These are phyloP conservation scores for Gynandropsis gynandra DNA, from an alignment of 345 rosid species.

Conservation along the genomic window DNA sequence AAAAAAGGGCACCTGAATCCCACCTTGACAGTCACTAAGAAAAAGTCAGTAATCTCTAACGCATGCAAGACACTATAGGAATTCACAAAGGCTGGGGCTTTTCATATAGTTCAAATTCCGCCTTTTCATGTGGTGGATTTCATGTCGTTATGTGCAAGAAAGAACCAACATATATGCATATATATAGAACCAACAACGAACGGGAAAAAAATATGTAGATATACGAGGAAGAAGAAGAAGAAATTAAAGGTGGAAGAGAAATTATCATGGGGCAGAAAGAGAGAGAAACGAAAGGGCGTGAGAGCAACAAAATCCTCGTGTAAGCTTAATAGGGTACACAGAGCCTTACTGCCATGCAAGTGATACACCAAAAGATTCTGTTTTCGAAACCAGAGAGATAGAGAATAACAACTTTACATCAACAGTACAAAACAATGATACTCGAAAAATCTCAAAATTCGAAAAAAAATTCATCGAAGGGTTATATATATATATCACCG, in stretches of 20 bases:
- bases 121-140: constrained; percentile 19
- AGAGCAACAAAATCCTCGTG: constrained; percentile 53
- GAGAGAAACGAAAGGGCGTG: constrained; percentile 16
- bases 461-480: background rate
- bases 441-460: constrained; percentile 18
- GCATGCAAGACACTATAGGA: constrained; percentile 10
- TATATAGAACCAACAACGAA: no score
- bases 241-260: constrained; percentile 12
- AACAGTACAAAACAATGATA: background rate
- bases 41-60: constrained; percentile 20
- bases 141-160: constrained; percentile 26
- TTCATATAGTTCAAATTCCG: constrained; percentile 2
- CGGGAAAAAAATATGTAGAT: constrained; percentile 5
- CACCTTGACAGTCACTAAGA: constrained; percentile 26
- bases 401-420: constrained; percentile 15
- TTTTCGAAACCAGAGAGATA: constrained; percentile 15
- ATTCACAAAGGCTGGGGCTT: background rate
- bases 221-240: constrained; percentile 1
- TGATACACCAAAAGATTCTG: constrained; percentile 23
- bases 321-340: constrained; percentile 42
- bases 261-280: constrained; percentile 16
- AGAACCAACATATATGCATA: no score
- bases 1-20: constrained; percentile 24
- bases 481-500: background rate
- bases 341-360: constrained; percentile 60